Conservation (phyloP, 2,329 filamentous ascomycete species). For the Rhinocladiella mackenziei region DNA sequence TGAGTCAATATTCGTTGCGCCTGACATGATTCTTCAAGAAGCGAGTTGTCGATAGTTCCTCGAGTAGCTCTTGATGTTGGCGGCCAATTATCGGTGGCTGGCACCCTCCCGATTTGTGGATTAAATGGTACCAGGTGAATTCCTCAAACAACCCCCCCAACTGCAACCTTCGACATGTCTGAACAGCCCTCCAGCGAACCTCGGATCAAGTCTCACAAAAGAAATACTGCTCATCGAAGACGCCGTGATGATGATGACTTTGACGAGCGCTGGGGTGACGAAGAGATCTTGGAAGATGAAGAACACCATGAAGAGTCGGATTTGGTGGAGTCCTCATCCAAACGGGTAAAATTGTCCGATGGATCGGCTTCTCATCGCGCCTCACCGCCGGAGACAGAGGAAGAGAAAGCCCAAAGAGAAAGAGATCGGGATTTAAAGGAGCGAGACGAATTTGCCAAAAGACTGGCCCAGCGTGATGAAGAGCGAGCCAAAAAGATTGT, state of each 20-base stretch:
- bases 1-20: too few species aligned
- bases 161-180: conserved; percentile 15
- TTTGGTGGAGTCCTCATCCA: conserved; percentile 65
- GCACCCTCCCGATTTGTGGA: too few species aligned
- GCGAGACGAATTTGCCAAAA: conserved; percentile 73
- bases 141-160: neutral
- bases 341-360: conserved; percentile 65
- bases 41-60: too few species aligned
- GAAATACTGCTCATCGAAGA: conserved; percentile 19
- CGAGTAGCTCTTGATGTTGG: too few species aligned
- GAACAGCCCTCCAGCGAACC: conserved; percentile 21
- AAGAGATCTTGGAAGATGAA: conserved; percentile 55
- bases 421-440: conserved; percentile 67
- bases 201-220: conserved; percentile 19
- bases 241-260: conserved; percentile 49
- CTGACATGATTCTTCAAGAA: too few species aligned
- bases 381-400: conserved; percentile 45
- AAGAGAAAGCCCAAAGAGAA: conserved; percentile 55
- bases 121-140: conserved; percentile 14
- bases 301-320: conserved; percentile 52
- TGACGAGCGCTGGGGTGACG: conserved; percentile 78
- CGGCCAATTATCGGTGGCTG: too few species aligned
- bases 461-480: conserved; percentile 68
- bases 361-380: conserved; percentile 37
- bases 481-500: conserved; percentile 65